Evolutionary conservation across 2,329 filamentous ascomycete species (phyloP).

Genomic region (Pseudocercospora macadamiae): DNA sequence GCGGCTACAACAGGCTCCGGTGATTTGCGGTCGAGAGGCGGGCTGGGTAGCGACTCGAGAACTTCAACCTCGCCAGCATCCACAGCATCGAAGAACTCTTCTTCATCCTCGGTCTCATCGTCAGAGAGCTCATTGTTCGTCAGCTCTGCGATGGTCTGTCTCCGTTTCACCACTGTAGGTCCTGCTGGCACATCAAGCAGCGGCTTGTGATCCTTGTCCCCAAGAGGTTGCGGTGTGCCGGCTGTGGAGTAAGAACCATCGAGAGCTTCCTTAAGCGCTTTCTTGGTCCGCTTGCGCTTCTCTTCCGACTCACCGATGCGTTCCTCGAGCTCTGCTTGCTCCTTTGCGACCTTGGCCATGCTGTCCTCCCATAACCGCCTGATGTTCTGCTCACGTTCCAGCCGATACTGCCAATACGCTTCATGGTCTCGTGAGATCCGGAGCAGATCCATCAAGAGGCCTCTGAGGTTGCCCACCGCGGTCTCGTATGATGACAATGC

Average conservation of each 20-base stretch:
- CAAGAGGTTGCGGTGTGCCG: slow-evolving; percentile 16
- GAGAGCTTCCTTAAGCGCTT: slow-evolving; percentile 82
- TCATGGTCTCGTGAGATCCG: slow-evolving; percentile 94
- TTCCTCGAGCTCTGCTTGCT: slow-evolving; percentile 89
- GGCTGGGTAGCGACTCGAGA: slow-evolving; percentile 64
- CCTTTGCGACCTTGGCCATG: slow-evolving; percentile 93
- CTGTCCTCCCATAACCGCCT: slow-evolving; percentile 98
- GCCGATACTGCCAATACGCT: slow-evolving; percentile 92
- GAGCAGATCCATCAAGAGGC: slow-evolving; percentile 80
- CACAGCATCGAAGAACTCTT: slow-evolving; percentile 97
- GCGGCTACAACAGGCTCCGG: slow-evolving; percentile 26
- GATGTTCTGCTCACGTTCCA: slow-evolving; percentile 89
- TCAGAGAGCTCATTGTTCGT: slow-evolving; percentile 70
- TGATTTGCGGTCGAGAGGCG: slow-evolving; percentile 35
- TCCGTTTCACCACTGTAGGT: slow-evolving; percentile 50
- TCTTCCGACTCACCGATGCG: slow-evolving; percentile 86
- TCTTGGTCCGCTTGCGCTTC: slow-evolving; percentile 87
- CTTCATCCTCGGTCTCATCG: slow-evolving; percentile 80
- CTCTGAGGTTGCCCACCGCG: slow-evolving; percentile 84
- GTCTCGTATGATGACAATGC: slow-evolving; percentile 85
- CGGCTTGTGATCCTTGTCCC: slow-evolving; percentile 16
- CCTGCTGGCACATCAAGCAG: slow-evolving; percentile 31
- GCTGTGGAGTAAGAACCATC: slow-evolving; percentile 49
- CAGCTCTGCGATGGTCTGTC: slow-evolving; percentile 70
- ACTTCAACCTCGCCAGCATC: slow-evolving; percentile 90